Evolutionary conservation across 495 filamentous ascomycete genomes (phyloP), one percentile per base, ranked within the genome.

Genomic region (Peziza echinospora): DNA sequence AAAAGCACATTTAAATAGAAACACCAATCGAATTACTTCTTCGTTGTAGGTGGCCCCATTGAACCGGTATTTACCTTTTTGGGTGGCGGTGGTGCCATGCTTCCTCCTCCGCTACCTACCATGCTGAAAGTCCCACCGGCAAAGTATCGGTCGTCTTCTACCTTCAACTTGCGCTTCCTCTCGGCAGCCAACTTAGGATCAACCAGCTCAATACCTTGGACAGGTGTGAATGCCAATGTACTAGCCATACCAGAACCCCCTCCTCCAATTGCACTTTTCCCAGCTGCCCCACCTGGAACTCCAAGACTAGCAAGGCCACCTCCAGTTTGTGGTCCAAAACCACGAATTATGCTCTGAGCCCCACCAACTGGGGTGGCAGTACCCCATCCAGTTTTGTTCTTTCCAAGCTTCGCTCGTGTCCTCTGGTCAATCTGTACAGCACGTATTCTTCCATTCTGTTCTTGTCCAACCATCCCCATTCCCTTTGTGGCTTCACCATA

Each of bases 371-470:
- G 73, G 5, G 82, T 80, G 21, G 72, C 74, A 42, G 72, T 71
- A 41, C 84, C 87, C 91, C 91, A 97, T 40, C 89, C 91, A 56
- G 91, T 84, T 64, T 89, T 89, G 67, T 87, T 92, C 54, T 91
- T 87, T 58, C 79, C 84, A 24, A 96, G 72, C 60, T 83, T 92
- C 26, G 91, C 89, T 44, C 82, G 71, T 17, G 89, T 97, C 39
- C 85, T 75, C 54, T 92, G 82, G 59, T 97, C 91, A 56, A 96
- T 82, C 61, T 94, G 84, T 23, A 80, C 67, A 13, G 73, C 79
- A 30, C 89, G 78, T 48, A 97, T 80, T 9, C 82, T 78, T 22
- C 89, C 91, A 47, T 81, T 83, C 60, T 86, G 79, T 45, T 76
- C 66, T 58, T 84, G 78, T 6, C 89, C 89, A 43, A 97, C 78